Percentiles rank a stretch among this genome's conserved stretches.
Evolutionary conservation across 2,329 filamentous ascomycete genomes (phyloP).

Genomic region (Celoporthe dispersa): DNA sequence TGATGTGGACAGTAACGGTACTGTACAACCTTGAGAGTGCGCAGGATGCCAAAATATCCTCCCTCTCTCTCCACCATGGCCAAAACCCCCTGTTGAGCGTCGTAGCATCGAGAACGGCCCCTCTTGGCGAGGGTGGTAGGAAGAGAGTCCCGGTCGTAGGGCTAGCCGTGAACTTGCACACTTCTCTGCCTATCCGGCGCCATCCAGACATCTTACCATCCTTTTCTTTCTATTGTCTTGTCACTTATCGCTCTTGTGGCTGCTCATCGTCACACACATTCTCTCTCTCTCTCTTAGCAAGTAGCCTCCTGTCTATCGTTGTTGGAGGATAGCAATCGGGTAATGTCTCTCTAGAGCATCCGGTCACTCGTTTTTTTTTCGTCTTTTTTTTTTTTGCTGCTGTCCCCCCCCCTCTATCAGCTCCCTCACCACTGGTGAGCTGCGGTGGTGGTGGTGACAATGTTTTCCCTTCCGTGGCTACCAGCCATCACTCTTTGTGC

Average conservation of each 20-base stretch:
- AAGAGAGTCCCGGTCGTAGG: constrained; percentile 26
- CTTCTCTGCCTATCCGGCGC: constrained; percentile 26
- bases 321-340: constrained; percentile 25
- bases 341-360: constrained; percentile 25
- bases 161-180: constrained; percentile 19
- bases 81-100: constrained; percentile 21
- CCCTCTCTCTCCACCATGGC: constrained; percentile 7
- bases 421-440: constrained; percentile 28
- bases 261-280: constrained; percentile 21
- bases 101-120: constrained; percentile 25
- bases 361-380: constrained; percentile 22
- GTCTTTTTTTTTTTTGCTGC: constrained; percentile 11
- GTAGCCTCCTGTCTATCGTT: constrained; percentile 2
- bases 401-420: constrained; percentile 12
- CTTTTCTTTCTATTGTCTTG: constrained; percentile 26
- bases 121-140: constrained; percentile 16
- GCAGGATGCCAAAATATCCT: constrained; percentile 2
- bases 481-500: constrained; percentile 34
- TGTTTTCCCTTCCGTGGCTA: constrained; percentile 37
- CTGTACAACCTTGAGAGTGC: not conserved
- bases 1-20: constrained; percentile 1
- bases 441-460: constrained; percentile 36
- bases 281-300: constrained; percentile 20
- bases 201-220: constrained; percentile 24
- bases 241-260: constrained; percentile 24